phyloP scores from a whole-genome alignment of 208 protist species.

The Trypanosoma scelopori region DNA sequence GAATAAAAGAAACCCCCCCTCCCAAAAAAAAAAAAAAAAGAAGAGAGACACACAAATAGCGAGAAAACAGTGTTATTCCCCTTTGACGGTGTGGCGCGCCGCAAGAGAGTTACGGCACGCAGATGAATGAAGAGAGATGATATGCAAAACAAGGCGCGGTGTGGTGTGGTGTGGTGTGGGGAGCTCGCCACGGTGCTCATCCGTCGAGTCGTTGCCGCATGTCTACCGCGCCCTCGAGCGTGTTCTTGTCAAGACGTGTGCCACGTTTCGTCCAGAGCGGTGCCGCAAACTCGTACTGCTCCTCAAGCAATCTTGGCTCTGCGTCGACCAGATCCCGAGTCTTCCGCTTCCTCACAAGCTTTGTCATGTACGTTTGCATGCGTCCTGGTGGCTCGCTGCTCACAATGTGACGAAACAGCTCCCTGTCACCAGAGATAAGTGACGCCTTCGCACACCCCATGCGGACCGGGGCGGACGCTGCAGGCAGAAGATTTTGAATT shows the following conservation, averaged over 20 bases:
- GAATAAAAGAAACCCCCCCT: too few relatives aligned
- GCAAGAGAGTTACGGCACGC: neutral
- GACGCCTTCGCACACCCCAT: slow-evolving; percentile 92
- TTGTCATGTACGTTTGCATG: slow-evolving; percentile 90
- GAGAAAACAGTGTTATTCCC: neutral
- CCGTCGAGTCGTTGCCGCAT: slow-evolving; percentile 25
- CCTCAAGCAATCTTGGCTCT: slow-evolving; percentile 80
- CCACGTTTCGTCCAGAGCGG: slow-evolving; percentile 88
- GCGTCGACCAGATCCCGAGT: slow-evolving; percentile 82
- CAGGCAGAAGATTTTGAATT: slow-evolving; percentile 51
- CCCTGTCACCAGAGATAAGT: slow-evolving; percentile 81
- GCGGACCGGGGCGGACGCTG: slow-evolving; percentile 66
- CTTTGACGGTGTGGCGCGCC: neutral
- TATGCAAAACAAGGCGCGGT: too few relatives aligned
- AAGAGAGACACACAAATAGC: too few relatives aligned
- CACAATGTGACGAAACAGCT: slow-evolving; percentile 83
- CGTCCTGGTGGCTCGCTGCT: slow-evolving; percentile 81
- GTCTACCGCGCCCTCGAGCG: slow-evolving; percentile 79
- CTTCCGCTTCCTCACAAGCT: slow-evolving; percentile 85
- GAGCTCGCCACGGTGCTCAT: slow-evolving; percentile 10
- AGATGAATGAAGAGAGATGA: too few relatives aligned
- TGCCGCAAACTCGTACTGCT: slow-evolving; percentile 88
- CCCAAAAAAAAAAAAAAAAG: slow-evolving; percentile 10
- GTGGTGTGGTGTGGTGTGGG: too few relatives aligned
- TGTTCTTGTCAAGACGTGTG: slow-evolving; percentile 88